Percentiles rank a stretch among this genome's conserved stretches.
phyloP scores from a whole-genome alignment of 352 stramenopile genomes.

The Globisporangium okanoganense region DNA sequence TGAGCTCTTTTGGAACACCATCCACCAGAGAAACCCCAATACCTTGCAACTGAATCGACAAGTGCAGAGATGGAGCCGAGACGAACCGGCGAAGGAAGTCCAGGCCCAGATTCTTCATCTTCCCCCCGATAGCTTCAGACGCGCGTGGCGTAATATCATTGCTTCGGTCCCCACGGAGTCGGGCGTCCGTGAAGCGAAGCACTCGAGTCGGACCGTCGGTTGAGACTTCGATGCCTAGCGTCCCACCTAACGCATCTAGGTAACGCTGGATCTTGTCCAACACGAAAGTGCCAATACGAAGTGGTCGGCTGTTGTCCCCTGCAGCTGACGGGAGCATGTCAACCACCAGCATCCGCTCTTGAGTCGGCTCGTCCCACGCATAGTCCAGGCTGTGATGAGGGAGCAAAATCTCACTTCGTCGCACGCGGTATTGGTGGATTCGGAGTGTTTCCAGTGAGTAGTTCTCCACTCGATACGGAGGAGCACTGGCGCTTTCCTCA shows the following conservation, averaged over 20 bases:
- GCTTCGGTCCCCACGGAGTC: slow-evolving; percentile 46
- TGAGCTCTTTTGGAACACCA: slow-evolving; percentile 61
- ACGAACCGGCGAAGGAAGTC: slow-evolving; percentile 52
- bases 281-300: slow-evolving; percentile 79
- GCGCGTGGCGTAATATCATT: slow-evolving; percentile 16
- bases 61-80: slow-evolving; percentile 41
- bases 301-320: slow-evolving; percentile 80
- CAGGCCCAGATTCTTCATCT: slow-evolving; percentile 3
- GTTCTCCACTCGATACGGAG: slow-evolving; percentile 86
- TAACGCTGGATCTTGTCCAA: slow-evolving; percentile 82
- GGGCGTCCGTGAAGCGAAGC: slow-evolving; percentile 79
- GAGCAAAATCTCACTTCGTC: slow-evolving; percentile 79
- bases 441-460: slow-evolving; percentile 87
- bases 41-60: slow-evolving; percentile 56
- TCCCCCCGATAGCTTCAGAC: background rate
- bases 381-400: slow-evolving; percentile 87
- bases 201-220: slow-evolving; percentile 87
- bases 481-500: slow-evolving; percentile 70
- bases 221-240: slow-evolving; percentile 77
- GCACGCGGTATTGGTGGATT: slow-evolving; percentile 78
- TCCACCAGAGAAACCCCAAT: slow-evolving; percentile 80
- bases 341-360: slow-evolving; percentile 75
- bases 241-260: slow-evolving; percentile 65
- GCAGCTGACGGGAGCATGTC: slow-evolving; percentile 87
- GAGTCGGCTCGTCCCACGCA: slow-evolving; percentile 84